phyloP scores from a whole-genome alignment of 164 flowering plant species.

The Malania oleifera region DNA sequence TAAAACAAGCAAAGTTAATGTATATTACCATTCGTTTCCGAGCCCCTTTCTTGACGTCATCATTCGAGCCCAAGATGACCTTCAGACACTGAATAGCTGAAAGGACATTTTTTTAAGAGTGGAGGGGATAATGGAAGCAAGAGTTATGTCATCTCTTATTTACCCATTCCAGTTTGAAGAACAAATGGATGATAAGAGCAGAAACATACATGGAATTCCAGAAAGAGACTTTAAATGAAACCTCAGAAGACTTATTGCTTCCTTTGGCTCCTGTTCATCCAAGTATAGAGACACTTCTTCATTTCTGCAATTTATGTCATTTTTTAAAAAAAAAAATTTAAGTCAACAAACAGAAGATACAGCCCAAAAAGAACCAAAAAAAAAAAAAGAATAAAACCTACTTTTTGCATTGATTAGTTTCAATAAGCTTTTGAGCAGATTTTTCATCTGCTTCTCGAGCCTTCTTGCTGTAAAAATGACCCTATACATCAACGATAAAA shows the following conservation, averaged over 20 bases:
- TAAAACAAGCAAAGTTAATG: not conserved
- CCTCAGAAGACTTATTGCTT: not conserved
- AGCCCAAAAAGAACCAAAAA: not conserved
- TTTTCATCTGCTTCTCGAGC: constrained; percentile 6
- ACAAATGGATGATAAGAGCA: not conserved
- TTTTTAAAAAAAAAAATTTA: not conserved
- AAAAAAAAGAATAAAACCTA: not conserved
- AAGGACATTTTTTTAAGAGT: no score
- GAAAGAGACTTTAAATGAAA: constrained; percentile 1
- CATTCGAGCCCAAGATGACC: not conserved
- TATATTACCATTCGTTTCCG: not conserved
- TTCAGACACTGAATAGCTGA: constrained; percentile 8
- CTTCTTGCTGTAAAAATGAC: not conserved
- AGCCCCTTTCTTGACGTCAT: not conserved
- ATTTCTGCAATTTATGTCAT: not conserved
- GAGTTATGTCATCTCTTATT: not conserved
- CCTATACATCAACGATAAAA: not conserved
- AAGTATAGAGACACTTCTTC: not conserved
- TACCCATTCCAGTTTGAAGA: not conserved
- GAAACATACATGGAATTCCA: not conserved
- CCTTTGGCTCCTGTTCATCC: not conserved
- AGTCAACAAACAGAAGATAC: not conserved
- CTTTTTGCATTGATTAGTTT: not conserved
- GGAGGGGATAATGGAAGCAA: not conserved
- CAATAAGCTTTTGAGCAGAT: constrained; percentile 1